phyloP scores from a whole-genome alignment of 202 grass and related monocot genomes.

The Brachypodium distachyon region DNA sequence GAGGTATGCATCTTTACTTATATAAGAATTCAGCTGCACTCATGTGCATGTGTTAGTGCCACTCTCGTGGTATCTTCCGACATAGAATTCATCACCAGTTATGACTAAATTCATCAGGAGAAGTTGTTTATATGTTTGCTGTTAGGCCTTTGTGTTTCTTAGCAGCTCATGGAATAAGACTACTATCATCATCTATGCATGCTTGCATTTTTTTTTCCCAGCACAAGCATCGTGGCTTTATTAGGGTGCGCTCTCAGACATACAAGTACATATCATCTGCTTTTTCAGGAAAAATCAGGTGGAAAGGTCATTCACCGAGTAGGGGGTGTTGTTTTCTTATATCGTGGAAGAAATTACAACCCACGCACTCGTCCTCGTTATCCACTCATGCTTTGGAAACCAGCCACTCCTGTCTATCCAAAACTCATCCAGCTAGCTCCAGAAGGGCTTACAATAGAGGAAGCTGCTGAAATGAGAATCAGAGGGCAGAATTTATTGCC shows the following conservation, averaged over 20 bases:
- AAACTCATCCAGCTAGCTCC: slow-evolving; percentile 85
- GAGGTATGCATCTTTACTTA: slow-evolving; percentile 44
- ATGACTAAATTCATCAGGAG: not conserved
- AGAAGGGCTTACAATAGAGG: slow-evolving; percentile 80
- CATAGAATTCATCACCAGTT: not conserved
- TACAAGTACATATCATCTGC: not conserved
- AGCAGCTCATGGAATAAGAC: slow-evolving; percentile 4
- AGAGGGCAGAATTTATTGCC: slow-evolving; percentile 59
- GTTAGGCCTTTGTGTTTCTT: slow-evolving; percentile 14
- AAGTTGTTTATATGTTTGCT: not conserved
- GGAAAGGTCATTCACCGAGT: slow-evolving; percentile 73
- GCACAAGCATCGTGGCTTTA: slow-evolving; percentile 6
- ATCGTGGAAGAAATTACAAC: slow-evolving; percentile 75
- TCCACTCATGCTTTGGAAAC: slow-evolving; percentile 97
- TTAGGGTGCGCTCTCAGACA: not conserved
- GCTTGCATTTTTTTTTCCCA: slow-evolving; percentile 6
- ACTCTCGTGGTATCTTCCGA: not conserved
- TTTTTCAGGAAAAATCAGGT: slow-evolving; percentile 71
- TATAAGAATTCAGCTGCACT: not conserved
- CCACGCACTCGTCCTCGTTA: slow-evolving; percentile 58
- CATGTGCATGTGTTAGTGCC: not conserved
- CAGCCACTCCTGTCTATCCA: slow-evolving; percentile 79
- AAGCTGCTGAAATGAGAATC: slow-evolving; percentile 69
- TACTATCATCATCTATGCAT: not conserved
- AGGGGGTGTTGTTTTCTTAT: slow-evolving; percentile 72